A percentile compares a stretch with the other conserved stretches of the same genome.
These are phyloP conservation scores for Peniophora sp. DNA, from an alignment of 1,284 basidiomycete species.

Conservation along the genomic window DNA sequence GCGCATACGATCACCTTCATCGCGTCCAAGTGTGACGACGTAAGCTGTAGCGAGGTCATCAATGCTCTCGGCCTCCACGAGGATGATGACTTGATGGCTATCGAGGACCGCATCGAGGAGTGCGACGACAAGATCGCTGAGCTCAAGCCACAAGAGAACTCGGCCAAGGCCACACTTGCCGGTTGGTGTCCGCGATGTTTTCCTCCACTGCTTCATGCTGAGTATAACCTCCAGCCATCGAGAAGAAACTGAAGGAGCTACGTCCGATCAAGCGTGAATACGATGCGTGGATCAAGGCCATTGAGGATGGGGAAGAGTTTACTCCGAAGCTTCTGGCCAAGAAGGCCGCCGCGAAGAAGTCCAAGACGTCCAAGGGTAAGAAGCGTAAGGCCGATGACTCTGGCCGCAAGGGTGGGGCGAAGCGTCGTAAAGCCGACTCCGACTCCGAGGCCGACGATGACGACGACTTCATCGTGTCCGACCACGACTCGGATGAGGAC, in stretches of 20 bases:
- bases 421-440: conserved; percentile 27
- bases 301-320: conserved; percentile 38
- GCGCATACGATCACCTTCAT: conserved; percentile 53
- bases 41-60: conserved; percentile 54
- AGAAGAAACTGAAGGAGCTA: conserved; percentile 31
- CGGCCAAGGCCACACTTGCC: conserved; percentile 31
- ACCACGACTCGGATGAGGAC: background rate
- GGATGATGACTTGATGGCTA: conserved; percentile 32
- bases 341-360: conserved; percentile 13
- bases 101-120: conserved; percentile 37
- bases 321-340: conserved; percentile 32
- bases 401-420: conserved; percentile 29
- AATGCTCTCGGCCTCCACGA: conserved; percentile 39
- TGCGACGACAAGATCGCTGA: conserved; percentile 28
- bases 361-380: conserved; percentile 22
- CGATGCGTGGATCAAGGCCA: conserved; percentile 37
- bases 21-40: conserved; percentile 57
- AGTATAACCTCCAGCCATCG: conserved; percentile 21
- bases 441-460: conserved; percentile 19
- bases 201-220: background rate
- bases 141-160: conserved; percentile 34
- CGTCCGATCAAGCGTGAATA: conserved; percentile 34
- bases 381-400: conserved; percentile 37
- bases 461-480: conserved; percentile 12
- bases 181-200: conserved; percentile 19